Base-by-base conservation (phyloP, 306 rosid species). In the Cucurbita moschata region DNA sequence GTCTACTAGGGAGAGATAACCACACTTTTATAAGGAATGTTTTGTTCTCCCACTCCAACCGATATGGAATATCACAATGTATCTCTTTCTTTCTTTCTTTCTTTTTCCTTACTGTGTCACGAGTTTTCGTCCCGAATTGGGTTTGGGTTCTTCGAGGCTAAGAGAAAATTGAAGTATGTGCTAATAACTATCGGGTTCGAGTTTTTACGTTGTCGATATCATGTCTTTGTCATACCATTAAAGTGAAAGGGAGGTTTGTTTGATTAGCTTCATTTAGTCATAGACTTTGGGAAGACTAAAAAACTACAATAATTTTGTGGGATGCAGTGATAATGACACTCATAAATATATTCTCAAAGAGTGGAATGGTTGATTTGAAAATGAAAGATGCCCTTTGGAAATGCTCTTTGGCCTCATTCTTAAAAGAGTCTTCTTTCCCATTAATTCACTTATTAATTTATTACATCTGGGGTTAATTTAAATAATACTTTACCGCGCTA, bases 301-400 rank as follows among this genome's bases (percentile, higher is more conserved):
- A 68, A 66, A 68, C 72, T 67, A 19, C 39, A 46, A 67, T 67
- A 67, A 21, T 67, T 67, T 46, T 67, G 72, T 67, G 56, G 72
- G 72, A 5, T 67, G 10, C 12, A 10, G 14, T 68, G 73, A 68
- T 68, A 68, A 68, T 47, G 73, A 68, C 43, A 50, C 18, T 4
- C 54, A 50, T 5, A 50, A 13, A 5, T 14, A 50, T 50, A 44
- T 67, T 64, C 3, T 68, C 0, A 11, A 30, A 30, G 35, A 46
- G 43, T 21, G 73, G 39, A 46, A 65, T 65, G 16, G 18, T 39
- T 42, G 21, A 21, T 19, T 47, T 7, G 56, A 68, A 68, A 68
- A 21, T 23, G 38, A 68, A 68, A 43, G 10, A 21, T 43, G 55
- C 53, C 72, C 72, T 66, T 66, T 66, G 72, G 72, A 44, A 44